A percentile compares a stretch with the other conserved stretches of the same genome.
Evolutionary conservation across 371 early-diverging fungal genomes (phyloP).

Genomic region (Mortierella sp.): DNA sequence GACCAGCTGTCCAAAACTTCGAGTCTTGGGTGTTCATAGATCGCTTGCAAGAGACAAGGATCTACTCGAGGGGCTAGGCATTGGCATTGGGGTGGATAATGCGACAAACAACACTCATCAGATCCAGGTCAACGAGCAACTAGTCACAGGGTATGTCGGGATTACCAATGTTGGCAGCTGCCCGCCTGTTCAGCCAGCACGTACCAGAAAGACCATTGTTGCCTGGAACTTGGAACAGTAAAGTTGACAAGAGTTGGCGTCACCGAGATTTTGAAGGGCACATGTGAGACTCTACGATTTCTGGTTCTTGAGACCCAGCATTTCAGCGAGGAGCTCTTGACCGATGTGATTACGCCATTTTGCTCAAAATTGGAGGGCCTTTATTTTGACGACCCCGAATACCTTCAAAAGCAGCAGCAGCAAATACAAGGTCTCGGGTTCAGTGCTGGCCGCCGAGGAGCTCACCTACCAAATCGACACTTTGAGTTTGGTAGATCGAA

Average conservation of each 20-base stretch:
- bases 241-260: constrained; percentile 34
- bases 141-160: too few species aligned
- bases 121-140: too few species aligned
- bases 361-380: constrained; percentile 34
- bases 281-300: constrained; percentile 37
- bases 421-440: constrained; percentile 39
- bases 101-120: neutral
- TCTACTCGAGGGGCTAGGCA: constrained; percentile 45
- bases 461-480: constrained; percentile 19
- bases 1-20: constrained; percentile 40
- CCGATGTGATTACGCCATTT: constrained; percentile 31
- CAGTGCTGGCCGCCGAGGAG: constrained; percentile 36
- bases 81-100: constrained; percentile 25
- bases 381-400: constrained; percentile 43
- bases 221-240: constrained; percentile 44
- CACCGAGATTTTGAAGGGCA: constrained; percentile 38
- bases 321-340: constrained; percentile 37
- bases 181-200: neutral
- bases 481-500: constrained; percentile 40
- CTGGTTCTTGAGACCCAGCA: constrained; percentile 52
- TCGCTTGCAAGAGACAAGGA: constrained; percentile 49
- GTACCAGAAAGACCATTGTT: constrained; percentile 22
- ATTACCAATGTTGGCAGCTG: neutral
- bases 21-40: constrained; percentile 41
- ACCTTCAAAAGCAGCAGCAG: constrained; percentile 33